A percentile compares a stretch with the other conserved stretches of the same genome.
Evolutionary conservation across 139 green algal genomes (phyloP).

Genomic region (Chlorella sp.): DNA sequence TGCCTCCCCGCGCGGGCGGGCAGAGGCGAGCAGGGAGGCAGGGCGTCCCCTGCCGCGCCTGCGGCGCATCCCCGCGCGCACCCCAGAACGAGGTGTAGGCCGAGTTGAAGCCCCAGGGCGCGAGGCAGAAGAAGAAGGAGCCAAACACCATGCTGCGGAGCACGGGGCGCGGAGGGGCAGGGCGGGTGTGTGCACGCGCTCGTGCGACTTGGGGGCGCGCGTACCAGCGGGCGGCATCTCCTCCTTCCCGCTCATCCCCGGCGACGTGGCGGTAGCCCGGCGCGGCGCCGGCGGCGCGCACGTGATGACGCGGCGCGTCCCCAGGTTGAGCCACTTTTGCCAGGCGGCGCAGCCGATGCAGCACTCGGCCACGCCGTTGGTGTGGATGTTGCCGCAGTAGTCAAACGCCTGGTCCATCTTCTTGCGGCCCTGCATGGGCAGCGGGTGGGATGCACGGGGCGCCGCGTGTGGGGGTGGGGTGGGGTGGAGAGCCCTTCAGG

Average conservation of each 20-base stretch:
- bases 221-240: neutral
- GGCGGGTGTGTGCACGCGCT: too few species aligned
- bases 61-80: neutral
- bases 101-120: slow-evolving; percentile 40
- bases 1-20: neutral
- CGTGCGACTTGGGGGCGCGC: neutral
- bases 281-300: neutral
- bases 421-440: neutral
- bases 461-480: neutral
- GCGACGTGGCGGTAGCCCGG: neutral
- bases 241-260: too few species aligned
- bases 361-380: slow-evolving; percentile 10
- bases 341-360: slow-evolving; percentile 45
- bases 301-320: slow-evolving; percentile 29
- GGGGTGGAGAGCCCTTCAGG: neutral
- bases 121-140: slow-evolving; percentile 29
- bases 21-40: neutral
- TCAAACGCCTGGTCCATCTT: neutral
- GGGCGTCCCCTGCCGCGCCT: too few species aligned
- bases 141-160: slow-evolving; percentile 9
- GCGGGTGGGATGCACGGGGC: neutral
- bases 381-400: slow-evolving; percentile 2
- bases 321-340: slow-evolving; percentile 48
- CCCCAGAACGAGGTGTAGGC: slow-evolving; percentile 7
- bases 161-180: neutral